Evolutionary conservation across 495 filamentous ascomycete species (phyloP), one percentile per base, ranked within the genome.

Genomic region (Tuber microsphaerosporum): DNA sequence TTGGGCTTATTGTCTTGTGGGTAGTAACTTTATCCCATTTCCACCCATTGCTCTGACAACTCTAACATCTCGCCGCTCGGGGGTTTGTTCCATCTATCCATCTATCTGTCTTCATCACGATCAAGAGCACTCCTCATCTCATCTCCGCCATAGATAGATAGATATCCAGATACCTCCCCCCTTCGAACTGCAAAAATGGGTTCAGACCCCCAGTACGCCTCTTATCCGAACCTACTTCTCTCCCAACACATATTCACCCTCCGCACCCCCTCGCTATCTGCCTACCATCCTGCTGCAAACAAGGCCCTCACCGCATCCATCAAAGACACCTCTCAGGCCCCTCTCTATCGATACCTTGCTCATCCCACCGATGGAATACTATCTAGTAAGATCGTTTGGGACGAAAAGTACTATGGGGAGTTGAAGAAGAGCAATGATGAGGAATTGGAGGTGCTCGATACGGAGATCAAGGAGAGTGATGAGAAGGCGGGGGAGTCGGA

Each of bases 401-500:
- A 98, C 83, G 94, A 97, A 84, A 84, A 88, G 22, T 85, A 95
- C 69, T 98, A 97, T 83, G 90, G 97, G 80, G 89, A 89, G 82
- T 86, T 98, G 77, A 89, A 92, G 84, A 90, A 90, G 70, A 93
- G 95, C 75, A 98, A 98, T 83, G 91, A 94, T 83, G 90, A 91
- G 83, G 94, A 97, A 88, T 87, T 98, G 65, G 93, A 93, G 77
- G 88, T 87, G n/a, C 92, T 93, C 83, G 91, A 97, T 84, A 97
- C 97, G 85, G 95, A 98, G 84, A 92, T 97, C 83, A 94, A 97
- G 70, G 93, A 97, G 81, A 94, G 94, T 42, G 90, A 91, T 51
- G 95, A 99, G 86, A 94, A 94, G 82, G 95, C 94, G 74, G 95
- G 95, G 65, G 95, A 99, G 80, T 97, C 92, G 12, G 95, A 99